Percentiles rank a stretch among this genome's conserved stretches.
Evolutionary conservation across 257 asterid species (phyloP).

Genomic region (Fraxinus excelsior): DNA sequence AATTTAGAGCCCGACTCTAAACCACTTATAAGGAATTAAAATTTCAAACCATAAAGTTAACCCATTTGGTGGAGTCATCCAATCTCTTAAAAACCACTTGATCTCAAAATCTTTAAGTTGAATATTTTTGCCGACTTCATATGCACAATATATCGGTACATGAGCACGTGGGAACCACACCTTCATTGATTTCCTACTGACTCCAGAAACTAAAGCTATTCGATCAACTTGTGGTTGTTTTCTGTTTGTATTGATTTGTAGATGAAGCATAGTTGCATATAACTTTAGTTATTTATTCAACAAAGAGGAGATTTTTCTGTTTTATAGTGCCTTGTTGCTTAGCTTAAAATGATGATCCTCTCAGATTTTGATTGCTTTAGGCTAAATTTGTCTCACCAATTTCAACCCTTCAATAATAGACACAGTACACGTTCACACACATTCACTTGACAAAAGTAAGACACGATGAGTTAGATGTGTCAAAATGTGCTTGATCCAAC

Average conservation of each 20-base stretch:
- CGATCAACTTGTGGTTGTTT: slow-evolving; percentile 33
- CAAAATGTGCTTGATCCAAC: background rate
- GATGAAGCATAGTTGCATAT: slow-evolving; percentile 19
- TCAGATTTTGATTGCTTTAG: slow-evolving; percentile 8
- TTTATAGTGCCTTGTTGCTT: slow-evolving; percentile 41
- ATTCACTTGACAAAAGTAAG: slow-evolving; percentile 12
- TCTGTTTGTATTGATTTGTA: slow-evolving; percentile 39
- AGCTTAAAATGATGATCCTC: slow-evolving; percentile 43
- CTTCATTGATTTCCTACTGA: slow-evolving; percentile 23
- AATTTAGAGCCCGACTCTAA: too few relatives aligned
- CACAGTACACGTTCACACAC: slow-evolving; percentile 19
- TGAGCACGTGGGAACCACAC: slow-evolving; percentile 34
- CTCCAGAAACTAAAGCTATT: slow-evolving; percentile 19
- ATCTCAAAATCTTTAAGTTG: background rate
- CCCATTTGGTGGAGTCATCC: too few relatives aligned
- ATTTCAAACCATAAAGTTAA: too few relatives aligned
- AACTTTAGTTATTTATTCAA: slow-evolving; percentile 31
- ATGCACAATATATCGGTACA: background rate
- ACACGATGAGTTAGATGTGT: background rate
- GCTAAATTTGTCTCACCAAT: slow-evolving; percentile 39
- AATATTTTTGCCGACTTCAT: background rate
- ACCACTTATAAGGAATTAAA: too few relatives aligned
- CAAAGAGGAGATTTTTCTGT: slow-evolving; percentile 35
- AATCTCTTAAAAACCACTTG: background rate
- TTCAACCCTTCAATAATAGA: slow-evolving; percentile 35